Evolutionary conservation across 768 basidiomycete genomes (phyloP).

Genomic region (Tylopilus sp.): DNA sequence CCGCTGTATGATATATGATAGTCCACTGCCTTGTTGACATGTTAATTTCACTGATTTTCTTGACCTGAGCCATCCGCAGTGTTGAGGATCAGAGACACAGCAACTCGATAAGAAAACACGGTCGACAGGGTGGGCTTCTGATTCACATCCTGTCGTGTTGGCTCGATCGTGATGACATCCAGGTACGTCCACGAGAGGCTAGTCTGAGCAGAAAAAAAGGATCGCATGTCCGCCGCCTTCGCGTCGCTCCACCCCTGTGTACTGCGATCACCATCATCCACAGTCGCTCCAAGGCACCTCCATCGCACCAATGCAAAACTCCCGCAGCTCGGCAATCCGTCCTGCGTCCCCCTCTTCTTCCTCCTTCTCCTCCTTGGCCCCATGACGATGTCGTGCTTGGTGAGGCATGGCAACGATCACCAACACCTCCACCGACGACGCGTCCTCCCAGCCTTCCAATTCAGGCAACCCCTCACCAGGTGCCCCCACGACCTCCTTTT

Average conservation of each 20-base stretch:
- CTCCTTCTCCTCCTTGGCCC: not conserved
- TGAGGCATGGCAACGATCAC: slow-evolving; percentile 43
- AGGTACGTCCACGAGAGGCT: no score
- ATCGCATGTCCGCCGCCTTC: not conserved
- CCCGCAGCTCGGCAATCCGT: slow-evolving; percentile 29
- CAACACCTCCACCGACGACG: slow-evolving; percentile 33
- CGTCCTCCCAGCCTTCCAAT: slow-evolving; percentile 5
- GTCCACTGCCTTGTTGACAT: no score
- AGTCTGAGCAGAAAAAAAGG: no score
- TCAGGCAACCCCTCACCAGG: not conserved
- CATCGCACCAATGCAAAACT: slow-evolving; percentile 27
- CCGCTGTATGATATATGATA: no score
- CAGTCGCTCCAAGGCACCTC: slow-evolving; percentile 17
- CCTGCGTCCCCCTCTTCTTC: slow-evolving; percentile 3
- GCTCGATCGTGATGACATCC: no score
- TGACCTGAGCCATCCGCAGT: not conserved
- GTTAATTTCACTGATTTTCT: not conserved
- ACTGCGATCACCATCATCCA: not conserved
- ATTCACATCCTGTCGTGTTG: no score
- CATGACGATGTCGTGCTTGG: not conserved
- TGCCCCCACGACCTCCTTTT: not conserved
- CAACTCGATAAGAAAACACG: no score
- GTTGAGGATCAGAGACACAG: no score
- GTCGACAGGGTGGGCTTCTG: no score
- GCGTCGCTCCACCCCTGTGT: no score